phyloP scores from a whole-genome alignment of 208 protist species.

The Wallacemonas collosoma region DNA sequence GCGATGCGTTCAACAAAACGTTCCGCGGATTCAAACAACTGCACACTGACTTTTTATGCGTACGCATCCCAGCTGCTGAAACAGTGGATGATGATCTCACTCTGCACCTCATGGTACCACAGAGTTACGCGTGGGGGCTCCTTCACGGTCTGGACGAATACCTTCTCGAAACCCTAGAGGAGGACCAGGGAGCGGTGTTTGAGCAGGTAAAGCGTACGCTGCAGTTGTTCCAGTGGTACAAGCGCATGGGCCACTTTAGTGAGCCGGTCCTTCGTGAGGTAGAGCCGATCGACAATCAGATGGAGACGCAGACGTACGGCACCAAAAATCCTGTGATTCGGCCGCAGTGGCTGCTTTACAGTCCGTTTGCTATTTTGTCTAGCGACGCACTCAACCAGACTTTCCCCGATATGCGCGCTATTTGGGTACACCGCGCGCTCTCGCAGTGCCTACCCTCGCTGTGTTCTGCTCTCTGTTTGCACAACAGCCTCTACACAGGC shows the following conservation, averaged over 20 bases:
- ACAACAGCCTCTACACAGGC: constrained; percentile 90
- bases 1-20: constrained; percentile 45
- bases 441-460: constrained; percentile 85
- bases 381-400: constrained; percentile 57
- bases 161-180: constrained; percentile 85
- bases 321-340: constrained; percentile 59
- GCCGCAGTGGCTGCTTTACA: constrained; percentile 84
- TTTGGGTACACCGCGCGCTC: constrained; percentile 90
- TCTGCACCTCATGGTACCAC: constrained; percentile 84
- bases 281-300: constrained; percentile 80
- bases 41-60: constrained; percentile 77
- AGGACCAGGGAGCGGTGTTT: constrained; percentile 83
- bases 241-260: constrained; percentile 81
- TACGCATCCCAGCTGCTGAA: constrained; percentile 51
- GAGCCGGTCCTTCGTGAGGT: constrained; percentile 66
- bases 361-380: constrained; percentile 83
- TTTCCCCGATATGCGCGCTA: constrained; percentile 76
- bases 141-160: constrained; percentile 90
- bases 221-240: constrained; percentile 89
- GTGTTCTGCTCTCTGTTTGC: constrained; percentile 82
- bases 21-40: constrained; percentile 61
- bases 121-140: constrained; percentile 87
- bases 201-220: constrained; percentile 65
- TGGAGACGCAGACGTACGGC: constrained; percentile 81
- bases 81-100: constrained; percentile 88